Evolutionary conservation across 1,284 basidiomycete species (phyloP), one percentile per base, ranked within the genome.

Genomic region (Microbotryomycetes sp.): DNA sequence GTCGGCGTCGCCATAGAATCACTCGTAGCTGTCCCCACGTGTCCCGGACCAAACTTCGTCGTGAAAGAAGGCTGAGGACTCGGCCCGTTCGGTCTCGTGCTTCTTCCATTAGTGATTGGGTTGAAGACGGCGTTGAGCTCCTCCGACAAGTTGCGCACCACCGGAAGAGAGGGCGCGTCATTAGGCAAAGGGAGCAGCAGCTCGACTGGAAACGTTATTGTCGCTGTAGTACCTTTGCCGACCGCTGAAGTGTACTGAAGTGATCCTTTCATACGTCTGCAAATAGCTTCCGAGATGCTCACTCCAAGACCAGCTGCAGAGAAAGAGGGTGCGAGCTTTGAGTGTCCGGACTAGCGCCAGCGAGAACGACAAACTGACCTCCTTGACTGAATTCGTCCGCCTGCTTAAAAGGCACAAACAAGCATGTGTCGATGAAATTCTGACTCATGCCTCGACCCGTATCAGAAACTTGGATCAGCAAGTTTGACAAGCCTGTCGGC

Each of bases 41-140:
- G 51, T 0, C 54, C 6, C 2, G 54, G 52, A 26, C 54, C 48
- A 7, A 65, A 45, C 5, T 56, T 54, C 1, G 45, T 9, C 1
- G 35, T 28, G 28, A 65, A 65, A 26, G 57, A 45, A 48, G 51
- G 9, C 1, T 45, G 16, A 4, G n/a, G 16, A 30, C n/a, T 26
- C n/a, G 57, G 53, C 7, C 26, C 26, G 49, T 27, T 5, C 13
- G 52, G 52, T 4, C 24, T 31, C 3, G 49, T n/a, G 13, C 23
- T 21, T 7, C 27, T 13, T 3, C n/a, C 29, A 15, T 24, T 9
- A 3, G 9, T 41, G 35, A 41, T 41, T 41, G 56, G 52, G 3
- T 35, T 29, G 46, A 65, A 51, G 3, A 61, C 28, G 6, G 51
- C 41, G 11, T 47, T 29, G 41, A 66, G 54, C n/a, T 66, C 61